Conservation (phyloP, 1,284 basidiomycete species). For the Phlebopus sp. region DNA sequence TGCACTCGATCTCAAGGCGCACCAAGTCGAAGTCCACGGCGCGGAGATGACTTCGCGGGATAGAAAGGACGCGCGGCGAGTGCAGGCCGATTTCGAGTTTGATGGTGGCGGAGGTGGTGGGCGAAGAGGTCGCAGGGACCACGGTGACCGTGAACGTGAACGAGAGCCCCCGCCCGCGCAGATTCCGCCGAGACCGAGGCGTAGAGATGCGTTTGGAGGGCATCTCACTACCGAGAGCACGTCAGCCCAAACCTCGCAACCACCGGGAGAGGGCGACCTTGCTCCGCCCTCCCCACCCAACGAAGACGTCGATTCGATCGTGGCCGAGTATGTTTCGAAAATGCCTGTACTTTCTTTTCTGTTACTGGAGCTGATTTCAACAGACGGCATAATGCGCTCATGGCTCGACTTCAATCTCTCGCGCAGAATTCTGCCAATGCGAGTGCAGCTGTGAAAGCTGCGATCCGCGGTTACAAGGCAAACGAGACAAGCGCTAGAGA, state of each 20-base stretch:
- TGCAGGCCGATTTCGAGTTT: constrained; percentile 81
- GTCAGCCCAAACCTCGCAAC: constrained; percentile 17
- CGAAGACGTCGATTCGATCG: constrained; percentile 51
- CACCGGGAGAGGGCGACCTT: constrained; percentile 36
- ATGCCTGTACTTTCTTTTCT: not conserved
- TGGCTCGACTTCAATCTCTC: constrained; percentile 65
- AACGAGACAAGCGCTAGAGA: constrained; percentile 83
- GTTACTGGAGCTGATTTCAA: not conserved
- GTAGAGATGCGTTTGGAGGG: constrained; percentile 65
- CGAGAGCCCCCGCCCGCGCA: constrained; percentile 45
- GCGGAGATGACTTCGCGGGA: constrained; percentile 78
- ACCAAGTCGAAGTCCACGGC: constrained; percentile 86
- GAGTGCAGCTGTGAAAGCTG: constrained; percentile 73
- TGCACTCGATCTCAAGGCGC: constrained; percentile 87
- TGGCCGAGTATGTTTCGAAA: constrained; percentile 46
- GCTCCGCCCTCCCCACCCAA: constrained; percentile 45
- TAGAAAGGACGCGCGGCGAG: constrained; percentile 72
- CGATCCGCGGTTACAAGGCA: constrained; percentile 76
- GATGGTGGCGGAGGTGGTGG: constrained; percentile 50
- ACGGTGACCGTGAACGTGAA: constrained; percentile 44
- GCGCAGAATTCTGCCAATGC: constrained; percentile 73
- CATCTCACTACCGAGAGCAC: constrained; percentile 53
- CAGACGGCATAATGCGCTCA: constrained; percentile 70
- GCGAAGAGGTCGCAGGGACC: constrained; percentile 41
- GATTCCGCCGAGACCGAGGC: constrained; percentile 38